Percentiles rank a stretch among this genome's conserved stretches.
These are phyloP conservation scores for Balansia obtecta DNA, from an alignment of 2,329 filamentous ascomycete species.

Conservation along the genomic window DNA sequence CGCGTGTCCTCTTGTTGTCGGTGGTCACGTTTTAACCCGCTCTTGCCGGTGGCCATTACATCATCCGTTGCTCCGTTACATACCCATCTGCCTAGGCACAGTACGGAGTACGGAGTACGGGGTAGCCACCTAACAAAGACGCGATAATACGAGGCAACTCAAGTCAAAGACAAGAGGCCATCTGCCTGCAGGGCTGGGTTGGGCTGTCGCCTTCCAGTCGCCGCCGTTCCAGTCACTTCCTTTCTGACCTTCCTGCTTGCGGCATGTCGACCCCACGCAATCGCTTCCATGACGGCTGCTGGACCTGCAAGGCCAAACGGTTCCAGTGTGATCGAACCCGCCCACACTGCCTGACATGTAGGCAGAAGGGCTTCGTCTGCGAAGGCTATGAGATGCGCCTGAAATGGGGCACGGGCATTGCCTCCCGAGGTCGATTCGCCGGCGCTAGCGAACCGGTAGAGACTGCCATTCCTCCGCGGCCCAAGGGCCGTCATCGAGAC, in stretches of 20 bases:
- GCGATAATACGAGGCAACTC: no score
- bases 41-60: no score
- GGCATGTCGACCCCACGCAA: conserved; percentile 4
- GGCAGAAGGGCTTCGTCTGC: conserved; percentile 1
- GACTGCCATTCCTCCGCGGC: neutral
- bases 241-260: neutral
- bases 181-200: no score
- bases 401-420: conserved; percentile 4
- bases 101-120: no score
- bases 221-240: no score
- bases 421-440: conserved; percentile 3
- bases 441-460: conserved; percentile 1
- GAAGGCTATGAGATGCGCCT: conserved; percentile 4
- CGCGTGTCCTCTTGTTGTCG: no score
- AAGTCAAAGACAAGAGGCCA: no score
- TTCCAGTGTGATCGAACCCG: conserved; percentile 4
- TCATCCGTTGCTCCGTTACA: no score
- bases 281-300: conserved; percentile 5
- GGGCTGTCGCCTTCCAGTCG: no score
- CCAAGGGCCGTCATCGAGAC: conserved; percentile 4
- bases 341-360: conserved; percentile 1
- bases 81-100: no score
- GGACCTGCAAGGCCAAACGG: conserved; percentile 3
- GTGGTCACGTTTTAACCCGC: no score
- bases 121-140: neutral